A percentile compares a stretch with the other conserved stretches of the same genome.
Evolutionary conservation across 768 basidiomycete species (phyloP).

Genomic region (Pulveroboletus sp.): DNA sequence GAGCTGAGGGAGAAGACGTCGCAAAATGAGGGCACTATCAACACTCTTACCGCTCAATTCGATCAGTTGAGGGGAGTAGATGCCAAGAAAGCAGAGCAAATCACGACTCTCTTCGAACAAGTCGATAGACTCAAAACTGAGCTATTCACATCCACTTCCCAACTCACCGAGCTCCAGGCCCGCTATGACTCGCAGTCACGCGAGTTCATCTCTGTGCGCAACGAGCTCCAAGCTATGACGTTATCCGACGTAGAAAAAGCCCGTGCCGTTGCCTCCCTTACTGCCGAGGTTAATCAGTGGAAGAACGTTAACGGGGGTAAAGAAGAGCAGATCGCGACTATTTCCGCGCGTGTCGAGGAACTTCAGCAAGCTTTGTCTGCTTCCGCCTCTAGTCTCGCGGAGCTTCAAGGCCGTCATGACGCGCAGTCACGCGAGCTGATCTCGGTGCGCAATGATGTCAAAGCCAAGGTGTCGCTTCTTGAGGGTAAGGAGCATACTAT

Average conservation of each 20-base stretch:
- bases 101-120: not conserved
- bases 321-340: not conserved
- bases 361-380: not conserved
- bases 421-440: not conserved
- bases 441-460: not conserved
- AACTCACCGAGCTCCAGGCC: not conserved
- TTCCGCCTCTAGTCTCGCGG: not conserved
- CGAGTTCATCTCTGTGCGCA: not conserved
- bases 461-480: not conserved
- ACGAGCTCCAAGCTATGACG: not conserved
- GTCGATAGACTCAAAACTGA: not conserved
- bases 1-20: slow-evolving; percentile 4
- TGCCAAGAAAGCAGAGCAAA: not conserved
- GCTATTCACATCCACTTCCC: not conserved
- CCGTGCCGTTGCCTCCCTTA: not conserved
- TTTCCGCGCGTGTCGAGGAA: not conserved
- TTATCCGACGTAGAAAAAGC: not conserved
- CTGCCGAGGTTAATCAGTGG: not conserved
- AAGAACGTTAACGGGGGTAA: not conserved
- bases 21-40: not conserved
- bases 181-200: not conserved
- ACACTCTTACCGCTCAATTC: not conserved
- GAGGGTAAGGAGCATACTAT: not conserved
- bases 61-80: not conserved
- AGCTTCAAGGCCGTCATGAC: not conserved